Conservation (phyloP, 305 asterid genomes). For the Ajuga reptans region DNA sequence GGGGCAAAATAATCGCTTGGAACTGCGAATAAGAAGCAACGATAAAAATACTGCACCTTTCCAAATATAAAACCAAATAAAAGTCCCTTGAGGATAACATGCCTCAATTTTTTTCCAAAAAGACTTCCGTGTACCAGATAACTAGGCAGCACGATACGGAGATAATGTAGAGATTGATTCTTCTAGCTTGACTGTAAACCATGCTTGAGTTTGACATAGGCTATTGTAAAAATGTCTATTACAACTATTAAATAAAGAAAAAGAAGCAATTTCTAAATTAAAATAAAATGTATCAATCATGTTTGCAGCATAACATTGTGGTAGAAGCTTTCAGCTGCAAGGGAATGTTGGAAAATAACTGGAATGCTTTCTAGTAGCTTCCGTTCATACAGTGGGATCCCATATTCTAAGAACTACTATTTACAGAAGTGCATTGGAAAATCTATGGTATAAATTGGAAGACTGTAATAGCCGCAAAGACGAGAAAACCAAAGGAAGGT, state of each 20-base stretch:
- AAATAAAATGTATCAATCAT: not conserved
- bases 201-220: not conserved
- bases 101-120: not conserved
- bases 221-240: not conserved
- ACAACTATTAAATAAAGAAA: not conserved
- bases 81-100: not conserved
- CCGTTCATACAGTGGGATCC: not conserved
- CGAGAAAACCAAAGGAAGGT: not conserved
- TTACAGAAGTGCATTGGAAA: not conserved
- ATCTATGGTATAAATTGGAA: not conserved
- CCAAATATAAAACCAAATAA: constrained; percentile 16
- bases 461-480: not conserved
- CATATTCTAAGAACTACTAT: constrained; percentile 7
- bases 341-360: not conserved
- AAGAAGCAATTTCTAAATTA: not conserved
- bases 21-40: constrained; percentile 46
- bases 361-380: not conserved
- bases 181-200: not conserved
- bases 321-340: not conserved
- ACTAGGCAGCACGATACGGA: constrained; percentile 5
- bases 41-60: constrained; percentile 24
- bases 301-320: not conserved
- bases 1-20: constrained; percentile 85
- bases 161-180: not conserved
- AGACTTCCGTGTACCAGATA: not conserved